A percentile compares a stretch with the other conserved stretches of the same genome.
Evolutionary conservation across 2,329 filamentous ascomycete species (phyloP).

Genomic region (Botryotinia narcissicola): DNA sequence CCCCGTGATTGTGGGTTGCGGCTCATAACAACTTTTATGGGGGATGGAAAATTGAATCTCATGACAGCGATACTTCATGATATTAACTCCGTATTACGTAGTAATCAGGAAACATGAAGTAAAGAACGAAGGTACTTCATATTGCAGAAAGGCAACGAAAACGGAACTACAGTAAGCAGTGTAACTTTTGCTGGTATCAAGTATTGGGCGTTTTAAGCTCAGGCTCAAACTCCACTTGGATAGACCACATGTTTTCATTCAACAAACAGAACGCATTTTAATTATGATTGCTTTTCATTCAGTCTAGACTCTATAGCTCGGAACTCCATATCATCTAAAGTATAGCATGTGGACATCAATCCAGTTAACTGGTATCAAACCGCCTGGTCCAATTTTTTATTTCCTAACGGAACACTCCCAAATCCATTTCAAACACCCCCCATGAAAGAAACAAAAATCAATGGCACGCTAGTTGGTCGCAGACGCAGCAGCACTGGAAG

Average conservation of each 20-base stretch:
- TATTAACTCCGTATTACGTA: accelerated
- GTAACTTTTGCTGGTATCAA: neutral
- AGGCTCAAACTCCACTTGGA: neutral
- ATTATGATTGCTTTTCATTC: neutral
- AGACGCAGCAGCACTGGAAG: neutral
- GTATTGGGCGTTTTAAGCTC: neutral
- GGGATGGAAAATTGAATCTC: accelerated
- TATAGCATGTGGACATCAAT: neutral
- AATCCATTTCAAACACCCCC: neutral
- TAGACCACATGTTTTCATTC: neutral
- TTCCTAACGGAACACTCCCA: neutral
- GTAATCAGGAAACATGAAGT: neutral
- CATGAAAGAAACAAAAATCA: neutral
- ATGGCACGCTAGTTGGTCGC: neutral
- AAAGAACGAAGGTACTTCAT: neutral
- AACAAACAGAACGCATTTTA: neutral
- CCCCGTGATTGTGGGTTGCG: accelerated
- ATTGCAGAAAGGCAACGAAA: accelerated
- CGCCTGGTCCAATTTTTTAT: no score
- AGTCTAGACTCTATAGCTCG: neutral
- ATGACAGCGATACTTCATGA: neutral
- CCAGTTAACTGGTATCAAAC: neutral
- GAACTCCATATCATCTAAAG: neutral
- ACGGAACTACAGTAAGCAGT: neutral
- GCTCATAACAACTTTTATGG: neutral